Evolutionary conservation across 345 rosid species (phyloP), one percentile per base, ranked within the genome.

Genomic region (Rhodamnia rubescens): DNA sequence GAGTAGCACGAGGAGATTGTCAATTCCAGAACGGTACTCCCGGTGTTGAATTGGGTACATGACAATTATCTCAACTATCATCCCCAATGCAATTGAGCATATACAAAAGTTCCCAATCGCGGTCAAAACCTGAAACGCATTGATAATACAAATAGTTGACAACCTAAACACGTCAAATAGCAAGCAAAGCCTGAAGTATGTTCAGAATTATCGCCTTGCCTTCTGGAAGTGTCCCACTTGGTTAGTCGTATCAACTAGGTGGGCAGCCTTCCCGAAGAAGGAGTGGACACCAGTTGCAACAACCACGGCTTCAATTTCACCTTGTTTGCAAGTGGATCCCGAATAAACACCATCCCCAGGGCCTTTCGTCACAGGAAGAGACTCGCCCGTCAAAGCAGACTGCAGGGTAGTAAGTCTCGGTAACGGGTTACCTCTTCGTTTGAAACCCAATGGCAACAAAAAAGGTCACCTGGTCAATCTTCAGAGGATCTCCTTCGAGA

Each of bases 221-320:
- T 97, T 93, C 89, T 96, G 99, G 92, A 97, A 97, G 87, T 97
- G 99, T 53, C 99, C 99, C 88, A 97, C 99, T 91, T 96, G 98
- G 89, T 97, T 97, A 24, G 99, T 97, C 16, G 96, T 89, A 88
- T 97, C 99, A 84, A 97, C 99, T 85, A 97, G 98, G 90, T 96
- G 99, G 6, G 99, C 99, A 44, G 98, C 99, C 87, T 97, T 97
- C 59, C 99, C 99, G 59, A 97, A 96, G 93, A 97, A 97, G 44
- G 99, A 96, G 88, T 95, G 99, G 59, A 97, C 99, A 85, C 99
- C 98, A 0, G 99, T 97, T 83, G 98, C 99, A 87, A 97, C 96
- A 74, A 97, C 98, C 86, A 94, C 94, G 2, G 98, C 98, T 91
- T 97, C 99, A 49, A 97, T 91, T 91, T 97, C 99, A 89, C 99